Percentiles rank a stretch among this genome's conserved stretches.
phyloP scores from a whole-genome alignment of 2,329 filamentous ascomycete genomes.

The Talaromyces sp. region DNA sequence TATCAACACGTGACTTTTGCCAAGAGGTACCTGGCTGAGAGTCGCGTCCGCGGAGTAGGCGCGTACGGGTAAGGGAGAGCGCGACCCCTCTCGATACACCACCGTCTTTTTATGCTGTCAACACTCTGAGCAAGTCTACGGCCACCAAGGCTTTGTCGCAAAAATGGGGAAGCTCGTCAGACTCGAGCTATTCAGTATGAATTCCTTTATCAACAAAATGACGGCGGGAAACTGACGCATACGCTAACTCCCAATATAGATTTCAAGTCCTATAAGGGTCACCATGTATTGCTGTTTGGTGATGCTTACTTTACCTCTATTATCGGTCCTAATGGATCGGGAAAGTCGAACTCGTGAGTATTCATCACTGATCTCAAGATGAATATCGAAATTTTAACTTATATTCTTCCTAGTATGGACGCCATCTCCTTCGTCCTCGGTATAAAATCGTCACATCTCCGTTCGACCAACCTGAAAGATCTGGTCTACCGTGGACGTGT shows the following conservation, averaged over 20 bases:
- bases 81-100: conserved; percentile 14
- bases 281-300: conserved; percentile 89
- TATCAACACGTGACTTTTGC: conserved; percentile 4
- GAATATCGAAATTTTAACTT: neutral
- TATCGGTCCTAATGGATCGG: conserved; percentile 98
- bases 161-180: conserved; percentile 95
- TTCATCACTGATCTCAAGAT: neutral
- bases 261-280: conserved; percentile 99
- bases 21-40: conserved; percentile 6
- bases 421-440: conserved; percentile 98
- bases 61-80: conserved; percentile 10
- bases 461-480: conserved; percentile 89
- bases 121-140: conserved; percentile 4
- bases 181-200: conserved; percentile 82
- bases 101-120: conserved; percentile 1
- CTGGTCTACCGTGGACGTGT: conserved; percentile 94
- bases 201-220: neutral
- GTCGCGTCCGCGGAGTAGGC: conserved; percentile 10
- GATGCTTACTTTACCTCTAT: conserved; percentile 99
- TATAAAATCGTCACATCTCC: conserved; percentile 97
- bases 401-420: conserved; percentile 72
- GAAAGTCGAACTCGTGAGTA: conserved; percentile 91
- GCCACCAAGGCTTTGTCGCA: conserved; percentile 30
- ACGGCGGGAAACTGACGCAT: neutral
- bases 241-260: conserved; percentile 51